Base-by-base conservation (phyloP, 2,329 filamentous ascomycete genomes). In the Botrytis paeoniae region DNA sequence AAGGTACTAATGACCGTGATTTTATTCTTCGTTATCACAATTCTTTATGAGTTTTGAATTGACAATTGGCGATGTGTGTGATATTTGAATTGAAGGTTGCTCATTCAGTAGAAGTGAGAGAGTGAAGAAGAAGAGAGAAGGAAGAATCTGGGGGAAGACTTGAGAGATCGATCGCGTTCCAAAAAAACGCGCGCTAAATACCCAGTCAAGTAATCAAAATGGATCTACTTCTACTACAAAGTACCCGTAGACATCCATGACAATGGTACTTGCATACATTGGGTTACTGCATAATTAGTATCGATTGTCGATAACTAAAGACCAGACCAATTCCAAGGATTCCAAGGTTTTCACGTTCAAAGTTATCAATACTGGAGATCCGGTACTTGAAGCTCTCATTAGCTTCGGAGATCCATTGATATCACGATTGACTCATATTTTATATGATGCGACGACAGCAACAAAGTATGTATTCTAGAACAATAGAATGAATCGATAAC, bases 1-100 rank as follows among this genome's bases (percentile, higher is more conserved):
- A 45, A 39, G 48, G 45, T 37, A 22, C 70, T 74, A 59, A 77
- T 76, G 77, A 79, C 75, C 64, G 37, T 64, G 70, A 75, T 48
- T 51, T 74, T 69, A 69, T 39, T 39, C 39, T 64, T 75, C 75
- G 60, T 37, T 71, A 73, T 71, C 72, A 59, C 41, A 35, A 60
- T 57, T 72, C n/a, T 64, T 43, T 75, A 77, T 77, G 76, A 1
- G 12, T 68, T 74, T 32, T 74, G 61, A 59, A 69, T 39, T 63
- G 14, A 41, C 25, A 59, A 59, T 63, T 54, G 68, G 59, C 32
- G 69, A 57, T 41, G 35, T 22, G 35, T 45, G 22, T 45, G n/a
- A 41, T 35, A 29, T 62, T 18, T 48, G 16, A 41, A 59, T 18
- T 48, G 16, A 41, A 59, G 39, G 48, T 9, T 8, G 18, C 22